Evolutionary conservation across 164 flowering plant genomes (phyloP).

Genomic region (Kingdonia uniflora): DNA sequence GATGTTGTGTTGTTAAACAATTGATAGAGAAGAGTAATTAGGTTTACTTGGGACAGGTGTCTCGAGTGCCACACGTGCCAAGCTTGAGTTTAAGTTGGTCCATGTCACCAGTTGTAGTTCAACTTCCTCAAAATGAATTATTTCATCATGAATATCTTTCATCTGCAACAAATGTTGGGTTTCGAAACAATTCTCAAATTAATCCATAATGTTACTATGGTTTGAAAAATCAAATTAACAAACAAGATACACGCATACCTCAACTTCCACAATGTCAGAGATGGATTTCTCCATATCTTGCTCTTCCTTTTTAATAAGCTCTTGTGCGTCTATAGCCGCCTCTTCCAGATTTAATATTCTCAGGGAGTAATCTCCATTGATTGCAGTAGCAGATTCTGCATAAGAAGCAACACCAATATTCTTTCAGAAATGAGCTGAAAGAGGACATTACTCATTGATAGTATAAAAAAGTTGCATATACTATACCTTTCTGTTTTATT

Average conservation of each 20-base stretch:
- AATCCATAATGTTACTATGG: no score
- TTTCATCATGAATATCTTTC: conserved; percentile 58
- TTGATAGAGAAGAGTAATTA: no score
- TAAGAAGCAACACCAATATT: conserved; percentile 8
- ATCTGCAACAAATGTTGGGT: conserved; percentile 28
- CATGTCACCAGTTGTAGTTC: conserved; percentile 71
- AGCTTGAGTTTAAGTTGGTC: no score
- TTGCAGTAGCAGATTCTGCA: conserved; percentile 27
- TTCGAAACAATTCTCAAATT: neutral
- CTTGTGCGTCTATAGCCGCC: conserved; percentile 33
- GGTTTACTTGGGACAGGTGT: no score
- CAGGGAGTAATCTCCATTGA: conserved; percentile 20
- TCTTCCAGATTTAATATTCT: conserved; percentile 15
- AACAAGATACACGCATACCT: conserved; percentile 34
- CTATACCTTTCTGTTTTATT: conserved; percentile 34
- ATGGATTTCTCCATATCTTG: conserved; percentile 51
- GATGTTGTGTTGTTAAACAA: no score
- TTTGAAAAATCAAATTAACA: no score
- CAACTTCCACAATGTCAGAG: conserved; percentile 39
- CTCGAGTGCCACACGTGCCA: no score
- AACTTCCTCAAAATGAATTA: conserved; percentile 46
- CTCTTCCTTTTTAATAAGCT: conserved; percentile 50
- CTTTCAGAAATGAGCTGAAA: neutral
- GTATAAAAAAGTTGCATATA: conserved; percentile 1
- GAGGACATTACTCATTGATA: neutral